Evolutionary conservation across 352 stramenopile genomes (phyloP), one percentile per base, ranked within the genome.

Genomic region (Peronospora belbahrii): DNA sequence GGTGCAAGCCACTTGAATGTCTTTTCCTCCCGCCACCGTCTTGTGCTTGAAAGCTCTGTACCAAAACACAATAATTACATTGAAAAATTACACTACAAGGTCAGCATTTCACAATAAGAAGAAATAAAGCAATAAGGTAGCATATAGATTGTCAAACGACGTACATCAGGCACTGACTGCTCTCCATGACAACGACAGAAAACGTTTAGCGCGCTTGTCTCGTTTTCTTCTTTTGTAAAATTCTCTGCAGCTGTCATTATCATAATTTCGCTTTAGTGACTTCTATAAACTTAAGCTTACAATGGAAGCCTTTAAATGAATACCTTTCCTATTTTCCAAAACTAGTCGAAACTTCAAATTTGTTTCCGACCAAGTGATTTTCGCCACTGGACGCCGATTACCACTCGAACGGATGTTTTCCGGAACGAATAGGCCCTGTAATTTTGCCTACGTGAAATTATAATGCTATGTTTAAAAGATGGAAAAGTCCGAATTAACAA

Each of bases 21-120:
- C 59, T 53, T 82, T 84, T 41, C 62, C 59, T 27, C 70, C 77
- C 3, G 74, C 60, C 27, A 88, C 59, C 31, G 71, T 81, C 52
- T 83, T 82, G 48, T 67, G 67, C 25, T 70, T 54, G 14, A 74
- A 39, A 6, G 43, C n/a, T 18, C 60, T 74, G 43, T 13, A n/a
- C n/a, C n/a, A n/a, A 35, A 10, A 9, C 1, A 13, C 38, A 13
- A 13, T 14, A 38, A 37, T 4, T 4, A 20, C 24, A 34, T 9
- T 22, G 44, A 13, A 37, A 17, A 5, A n/a, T 35, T 17, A 20
- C 4, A n/a, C 31, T 25, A 34, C 17, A 25, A 22, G 4, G 8
- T n/a, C 2, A 18, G 8, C 19, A 10, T 42, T 11, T 18, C 5
- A 41, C 31, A 22, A 22, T 1, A 37, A 32, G 2, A 33, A 37